These are phyloP conservation scores for Scheffersomyces spartinae DNA, from an alignment of 805 yeast species.

Conservation along the genomic window DNA sequence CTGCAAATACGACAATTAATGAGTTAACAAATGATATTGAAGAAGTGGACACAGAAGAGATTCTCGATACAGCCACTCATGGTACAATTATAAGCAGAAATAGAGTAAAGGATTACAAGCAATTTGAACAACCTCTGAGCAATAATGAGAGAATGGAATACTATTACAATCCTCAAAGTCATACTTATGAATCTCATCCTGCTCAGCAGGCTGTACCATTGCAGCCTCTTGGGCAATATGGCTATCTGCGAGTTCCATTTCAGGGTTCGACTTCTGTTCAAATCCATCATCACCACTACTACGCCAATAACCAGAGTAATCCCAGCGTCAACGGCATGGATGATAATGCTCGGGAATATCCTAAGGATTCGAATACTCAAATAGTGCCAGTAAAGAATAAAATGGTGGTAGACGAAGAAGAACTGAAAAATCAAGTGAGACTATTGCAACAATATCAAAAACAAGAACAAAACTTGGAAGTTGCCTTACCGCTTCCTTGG, in stretches of 20 bases:
- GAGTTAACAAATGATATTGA: background rate
- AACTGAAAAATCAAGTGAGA: too few relatives aligned
- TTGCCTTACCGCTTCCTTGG: slow-evolving; percentile 49
- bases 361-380: slow-evolving; percentile 1
- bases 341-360: background rate
- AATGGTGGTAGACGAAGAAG: too few relatives aligned
- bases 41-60: slow-evolving; percentile 1
- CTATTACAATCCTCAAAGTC: too few relatives aligned
- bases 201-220: too few relatives aligned
- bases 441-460: too few relatives aligned
- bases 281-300: slow-evolving; percentile 39
- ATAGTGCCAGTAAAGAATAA: slow-evolving; percentile 1
- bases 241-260: slow-evolving; percentile 10
- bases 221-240: background rate
- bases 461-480: too few relatives aligned
- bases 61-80: slow-evolving; percentile 1
- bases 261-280: slow-evolving; percentile 10
- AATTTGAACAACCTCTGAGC: slow-evolving; percentile 4
- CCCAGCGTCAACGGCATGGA: background rate
- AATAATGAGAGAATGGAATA: too few relatives aligned
- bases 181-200: too few relatives aligned
- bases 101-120: slow-evolving; percentile 4
- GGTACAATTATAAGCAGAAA: slow-evolving; percentile 5
- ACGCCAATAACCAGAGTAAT: slow-evolving; percentile 8
- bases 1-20: slow-evolving; percentile 3